A percentile compares a stretch with the other conserved stretches of the same genome.
These are phyloP conservation scores for Phytophthora podocarpi DNA, from an alignment of 352 stramenopile species.

Conservation along the genomic window DNA sequence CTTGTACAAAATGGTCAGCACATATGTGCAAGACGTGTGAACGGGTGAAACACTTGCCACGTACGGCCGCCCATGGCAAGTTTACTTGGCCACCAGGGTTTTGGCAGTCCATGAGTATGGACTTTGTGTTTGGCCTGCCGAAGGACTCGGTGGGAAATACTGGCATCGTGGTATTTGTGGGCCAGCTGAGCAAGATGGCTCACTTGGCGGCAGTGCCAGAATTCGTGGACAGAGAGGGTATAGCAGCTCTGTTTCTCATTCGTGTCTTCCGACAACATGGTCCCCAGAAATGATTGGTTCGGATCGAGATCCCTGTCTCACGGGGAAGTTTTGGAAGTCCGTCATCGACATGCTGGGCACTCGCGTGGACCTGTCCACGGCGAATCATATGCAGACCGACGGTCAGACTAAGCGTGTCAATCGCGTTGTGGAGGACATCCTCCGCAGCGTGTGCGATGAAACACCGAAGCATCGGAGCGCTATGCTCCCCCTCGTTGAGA, in stretches of 20 bases:
- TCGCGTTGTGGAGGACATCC: not conserved
- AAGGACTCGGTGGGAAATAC: too few relatives aligned
- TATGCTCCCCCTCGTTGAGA: not conserved
- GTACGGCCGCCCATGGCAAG: too few relatives aligned
- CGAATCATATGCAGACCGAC: not conserved
- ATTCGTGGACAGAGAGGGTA: too few relatives aligned
- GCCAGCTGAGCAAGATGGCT: constrained; percentile 16
- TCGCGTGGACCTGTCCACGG: not conserved
- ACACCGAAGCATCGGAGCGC: not conserved
- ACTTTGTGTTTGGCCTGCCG: too few relatives aligned
- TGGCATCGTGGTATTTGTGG: not conserved
- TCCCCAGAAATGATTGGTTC: too few relatives aligned
- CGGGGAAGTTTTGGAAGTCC: too few relatives aligned
- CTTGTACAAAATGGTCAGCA: constrained; percentile 27
- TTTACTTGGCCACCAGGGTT: too few relatives aligned
- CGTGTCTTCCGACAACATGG: too few relatives aligned
- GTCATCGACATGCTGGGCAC: not conserved
- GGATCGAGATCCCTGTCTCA: too few relatives aligned
- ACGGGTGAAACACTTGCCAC: not conserved
- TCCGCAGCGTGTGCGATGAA: not conserved
- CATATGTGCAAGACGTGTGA: constrained; percentile 22
- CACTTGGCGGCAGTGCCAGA: constrained; percentile 2
- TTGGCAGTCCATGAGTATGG: too few relatives aligned
- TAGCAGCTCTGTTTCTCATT: too few relatives aligned
- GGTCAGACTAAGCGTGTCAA: not conserved